Percentiles rank a stretch among this genome's conserved stretches.
These are phyloP conservation scores for Globisporangium polare DNA, from an alignment of 352 stramenopile genomes.

Conservation along the genomic window DNA sequence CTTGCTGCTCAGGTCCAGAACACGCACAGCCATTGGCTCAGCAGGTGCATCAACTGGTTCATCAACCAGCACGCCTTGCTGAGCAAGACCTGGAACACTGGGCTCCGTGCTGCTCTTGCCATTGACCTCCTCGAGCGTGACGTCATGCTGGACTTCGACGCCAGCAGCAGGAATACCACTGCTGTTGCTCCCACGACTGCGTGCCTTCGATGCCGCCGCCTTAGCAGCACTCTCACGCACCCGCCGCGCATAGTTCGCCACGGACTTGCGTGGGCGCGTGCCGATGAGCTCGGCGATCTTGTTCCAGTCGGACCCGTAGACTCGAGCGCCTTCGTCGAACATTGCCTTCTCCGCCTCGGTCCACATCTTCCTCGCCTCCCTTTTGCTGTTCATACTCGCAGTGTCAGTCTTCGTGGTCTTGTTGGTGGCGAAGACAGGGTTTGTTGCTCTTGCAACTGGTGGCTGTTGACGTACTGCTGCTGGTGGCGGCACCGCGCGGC, in stretches of 20 bases:
- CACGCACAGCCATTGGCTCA: neutral
- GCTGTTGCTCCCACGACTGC: no score
- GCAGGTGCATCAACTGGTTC: neutral
- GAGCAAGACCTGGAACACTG: neutral
- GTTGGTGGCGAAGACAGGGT: neutral
- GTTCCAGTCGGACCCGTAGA: neutral
- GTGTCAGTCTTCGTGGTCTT: neutral
- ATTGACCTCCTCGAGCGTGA: neutral
- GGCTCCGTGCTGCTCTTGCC: no score
- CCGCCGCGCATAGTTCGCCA: neutral
- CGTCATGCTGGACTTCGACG: neutral
- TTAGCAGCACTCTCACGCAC: neutral
- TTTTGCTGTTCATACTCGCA: neutral
- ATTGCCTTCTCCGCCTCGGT: neutral
- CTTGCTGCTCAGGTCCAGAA: neutral
- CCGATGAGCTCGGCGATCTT: neutral
- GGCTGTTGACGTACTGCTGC: neutral
- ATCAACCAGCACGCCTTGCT: neutral
- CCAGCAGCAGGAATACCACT: neutral
- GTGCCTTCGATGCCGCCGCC: neutral
- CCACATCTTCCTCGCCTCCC: neutral
- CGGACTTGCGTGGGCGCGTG: neutral
- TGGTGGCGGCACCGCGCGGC: neutral
- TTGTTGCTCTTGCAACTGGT: neutral
- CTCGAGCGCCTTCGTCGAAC: neutral